phyloP scores from a whole-genome alignment of 2,329 filamentous ascomycete species.

The Calonectria ilicicola region DNA sequence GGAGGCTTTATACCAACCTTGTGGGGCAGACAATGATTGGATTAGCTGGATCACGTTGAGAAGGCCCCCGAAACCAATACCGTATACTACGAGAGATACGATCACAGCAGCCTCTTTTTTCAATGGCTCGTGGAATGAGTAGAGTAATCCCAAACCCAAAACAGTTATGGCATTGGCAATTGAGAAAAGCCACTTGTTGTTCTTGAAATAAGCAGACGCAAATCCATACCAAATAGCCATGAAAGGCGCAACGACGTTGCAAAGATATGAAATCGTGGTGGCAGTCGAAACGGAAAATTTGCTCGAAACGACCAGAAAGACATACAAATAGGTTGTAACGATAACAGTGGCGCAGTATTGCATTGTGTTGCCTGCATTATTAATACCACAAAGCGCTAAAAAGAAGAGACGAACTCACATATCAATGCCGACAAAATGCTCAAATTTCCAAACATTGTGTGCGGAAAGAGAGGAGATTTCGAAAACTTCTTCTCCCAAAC shows the following conservation, averaged over 20 bases:
- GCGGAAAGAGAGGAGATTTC: neutral
- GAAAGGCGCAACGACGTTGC: neutral
- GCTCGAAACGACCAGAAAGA: neutral
- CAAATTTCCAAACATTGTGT: neutral
- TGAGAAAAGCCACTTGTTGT: neutral
- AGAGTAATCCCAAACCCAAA: neutral
- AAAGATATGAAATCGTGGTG: neutral
- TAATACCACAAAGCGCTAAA: too few species aligned
- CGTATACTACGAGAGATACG: neutral
- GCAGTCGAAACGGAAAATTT: neutral
- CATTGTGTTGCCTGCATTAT: neutral
- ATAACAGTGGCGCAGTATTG: neutral
- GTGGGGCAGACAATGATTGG: neutral
- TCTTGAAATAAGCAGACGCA: neutral
- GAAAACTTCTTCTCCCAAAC: neutral
- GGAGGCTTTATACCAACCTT: neutral
- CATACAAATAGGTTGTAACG: neutral
- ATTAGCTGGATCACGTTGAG: neutral
- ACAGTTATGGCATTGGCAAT: neutral
- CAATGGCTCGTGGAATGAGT: neutral
- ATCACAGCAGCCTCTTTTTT: neutral
- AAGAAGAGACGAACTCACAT: neutral
- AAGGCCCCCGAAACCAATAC: neutral
- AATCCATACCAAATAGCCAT: constrained; percentile 1
- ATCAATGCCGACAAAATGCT: neutral